phyloP scores from a whole-genome alignment of 805 yeast species.

The Starmera caribaea region DNA sequence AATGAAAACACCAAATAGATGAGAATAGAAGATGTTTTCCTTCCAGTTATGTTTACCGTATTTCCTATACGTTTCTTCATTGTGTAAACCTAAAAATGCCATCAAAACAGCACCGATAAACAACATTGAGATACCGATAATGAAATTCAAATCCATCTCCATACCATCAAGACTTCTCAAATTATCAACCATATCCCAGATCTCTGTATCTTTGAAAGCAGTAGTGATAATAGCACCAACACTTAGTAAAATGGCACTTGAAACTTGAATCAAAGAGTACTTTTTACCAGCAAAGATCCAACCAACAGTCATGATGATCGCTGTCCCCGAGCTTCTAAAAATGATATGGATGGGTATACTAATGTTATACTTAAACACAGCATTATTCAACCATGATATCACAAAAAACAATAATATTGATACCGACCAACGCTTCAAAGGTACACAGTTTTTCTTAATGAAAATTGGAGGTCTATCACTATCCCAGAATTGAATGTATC shows the following conservation, averaged over 20 bases:
- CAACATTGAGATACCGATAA: conserved; percentile 27
- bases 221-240: conserved; percentile 43
- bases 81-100: conserved; percentile 49
- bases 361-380: conserved; percentile 45
- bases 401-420: conserved; percentile 41
- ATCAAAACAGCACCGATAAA: conserved; percentile 38
- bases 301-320: conserved; percentile 52
- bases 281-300: conserved; percentile 31
- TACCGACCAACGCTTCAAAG: conserved; percentile 32
- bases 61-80: conserved; percentile 36
- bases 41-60: conserved; percentile 52
- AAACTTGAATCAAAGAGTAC: conserved; percentile 36
- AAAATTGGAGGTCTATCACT: conserved; percentile 20
- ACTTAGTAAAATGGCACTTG: conserved; percentile 42
- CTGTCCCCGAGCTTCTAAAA: conserved; percentile 54
- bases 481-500: conserved; percentile 28
- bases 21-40: conserved; percentile 55
- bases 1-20: conserved; percentile 44
- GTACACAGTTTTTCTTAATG: conserved; percentile 27
- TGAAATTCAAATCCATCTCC: conserved; percentile 10
- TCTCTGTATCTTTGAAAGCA: conserved; percentile 20
- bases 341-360: conserved; percentile 62
- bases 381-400: conserved; percentile 45
- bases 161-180: conserved; percentile 2
- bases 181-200: conserved; percentile 11